Evolutionary conservation across 495 filamentous ascomycete genomes (phyloP), one percentile per base, ranked within the genome.

Genomic region (Ramalina peruviana): DNA sequence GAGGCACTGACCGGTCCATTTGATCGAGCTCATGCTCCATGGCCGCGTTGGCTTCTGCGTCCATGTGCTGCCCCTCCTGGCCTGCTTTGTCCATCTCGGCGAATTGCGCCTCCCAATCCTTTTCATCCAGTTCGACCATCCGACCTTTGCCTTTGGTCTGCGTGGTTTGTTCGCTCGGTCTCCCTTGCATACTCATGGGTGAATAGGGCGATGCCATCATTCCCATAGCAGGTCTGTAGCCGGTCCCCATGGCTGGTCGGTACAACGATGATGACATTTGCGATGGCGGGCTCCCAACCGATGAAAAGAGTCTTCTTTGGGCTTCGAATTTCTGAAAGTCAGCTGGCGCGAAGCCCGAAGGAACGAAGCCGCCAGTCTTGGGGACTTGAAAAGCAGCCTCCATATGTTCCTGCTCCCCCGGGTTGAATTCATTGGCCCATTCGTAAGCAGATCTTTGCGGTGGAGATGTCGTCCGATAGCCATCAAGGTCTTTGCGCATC

Each of bases 101-200:
- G 61, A 99, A 99, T 61, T 97, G 88, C 52, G 83, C 82, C 67
- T 97, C 92, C 92, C 93, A 99, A 51, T 92, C 82, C 57, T 81
- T 73, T 52, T 97, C 88, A 59, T 95, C 86, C 23, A 97, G 75
- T 69, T 97, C 93, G 4, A 95, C 79, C 68, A 98, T 82, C 56
- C 88, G 80, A 4, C 76, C 83, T 65, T 95, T 96, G 33, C 88
- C 89, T 66, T 97, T 96, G 25, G 74, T 83, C 54, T 78, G 58
- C 54, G 68, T 55, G 55, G 64, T 55, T 58, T 67, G 54, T 41
- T 69, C 64, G 63, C 65, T 58, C 70, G 73, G 67, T 41, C 74
- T 72, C 47, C 74, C 74, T 55, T 76, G 75, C 68, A 74, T 72
- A 36, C 51, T 60, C 57, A 67, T 59, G 13, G 56, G 61, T 37